Conservation (phyloP, 768 basidiomycete genomes). For the Naganishia randhawae region DNA sequence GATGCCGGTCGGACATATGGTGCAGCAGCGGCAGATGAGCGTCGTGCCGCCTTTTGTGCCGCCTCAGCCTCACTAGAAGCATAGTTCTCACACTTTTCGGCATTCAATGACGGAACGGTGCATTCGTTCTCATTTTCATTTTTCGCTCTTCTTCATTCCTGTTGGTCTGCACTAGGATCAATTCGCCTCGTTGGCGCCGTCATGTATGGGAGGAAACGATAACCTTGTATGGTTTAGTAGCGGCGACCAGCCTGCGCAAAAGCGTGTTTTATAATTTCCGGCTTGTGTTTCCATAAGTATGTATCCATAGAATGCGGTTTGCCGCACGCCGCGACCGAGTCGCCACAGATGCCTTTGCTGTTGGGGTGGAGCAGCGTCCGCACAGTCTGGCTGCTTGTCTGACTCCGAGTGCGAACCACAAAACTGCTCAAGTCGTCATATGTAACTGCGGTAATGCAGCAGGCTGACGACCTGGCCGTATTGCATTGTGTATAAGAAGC, state of each 20-base stretch:
- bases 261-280: not conserved
- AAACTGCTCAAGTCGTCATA: not conserved
- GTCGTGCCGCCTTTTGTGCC: slow-evolving; percentile 13
- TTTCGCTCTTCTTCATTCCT: not conserved
- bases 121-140: not conserved
- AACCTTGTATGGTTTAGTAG: not conserved
- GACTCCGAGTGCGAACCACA: not conserved
- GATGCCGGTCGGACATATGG: no score
- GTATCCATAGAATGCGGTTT: not conserved
- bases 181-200: not conserved
- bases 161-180: not conserved
- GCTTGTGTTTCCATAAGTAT: not conserved
- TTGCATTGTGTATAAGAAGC: not conserved
- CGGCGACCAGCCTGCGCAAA: not conserved
- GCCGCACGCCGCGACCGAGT: no score
- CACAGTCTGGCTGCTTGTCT: no score
- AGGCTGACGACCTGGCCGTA: not conserved
- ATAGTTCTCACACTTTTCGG: not conserved
- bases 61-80: not conserved
- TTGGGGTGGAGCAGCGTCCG: no score
- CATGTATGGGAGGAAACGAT: not conserved
- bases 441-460: not conserved
- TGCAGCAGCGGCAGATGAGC: slow-evolving; percentile 15
- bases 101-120: no score
- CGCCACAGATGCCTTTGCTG: no score